These are phyloP conservation scores for Chlorella sorokiniana DNA, from an alignment of 139 green algal genomes.

Conservation along the genomic window DNA sequence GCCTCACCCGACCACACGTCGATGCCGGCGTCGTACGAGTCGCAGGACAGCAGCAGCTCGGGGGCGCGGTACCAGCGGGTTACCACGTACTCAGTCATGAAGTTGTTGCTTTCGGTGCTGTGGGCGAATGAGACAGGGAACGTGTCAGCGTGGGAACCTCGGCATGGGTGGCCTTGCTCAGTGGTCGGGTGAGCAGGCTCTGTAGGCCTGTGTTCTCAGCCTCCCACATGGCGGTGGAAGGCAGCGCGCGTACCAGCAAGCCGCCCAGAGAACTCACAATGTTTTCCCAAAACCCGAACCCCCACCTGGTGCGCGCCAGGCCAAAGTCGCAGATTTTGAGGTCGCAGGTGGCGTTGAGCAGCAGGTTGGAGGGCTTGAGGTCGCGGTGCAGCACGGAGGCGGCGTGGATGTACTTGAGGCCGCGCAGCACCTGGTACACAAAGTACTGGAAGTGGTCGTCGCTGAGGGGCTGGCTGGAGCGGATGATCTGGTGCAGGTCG, in stretches of 20 bases:
- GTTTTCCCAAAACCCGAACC: neutral
- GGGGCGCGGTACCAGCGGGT: constrained; percentile 96
- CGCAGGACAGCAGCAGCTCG: constrained; percentile 91
- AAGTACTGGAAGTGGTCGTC: constrained; percentile 99
- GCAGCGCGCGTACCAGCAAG: neutral
- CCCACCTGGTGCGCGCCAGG: constrained; percentile 81
- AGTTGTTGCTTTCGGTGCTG: constrained; percentile 80
- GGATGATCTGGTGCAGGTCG: constrained; percentile 99
- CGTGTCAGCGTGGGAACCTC: too few relatives aligned
- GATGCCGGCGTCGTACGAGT: constrained; percentile 81
- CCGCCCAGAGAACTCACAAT: neutral
- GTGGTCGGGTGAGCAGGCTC: neutral
- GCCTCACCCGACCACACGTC: constrained; percentile 68
- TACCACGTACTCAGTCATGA: constrained; percentile 98
- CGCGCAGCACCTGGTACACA: constrained; percentile 86
- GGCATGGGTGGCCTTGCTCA: neutral
- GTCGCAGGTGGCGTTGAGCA: constrained; percentile 97
- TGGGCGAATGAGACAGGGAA: neutral
- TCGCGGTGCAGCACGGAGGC: constrained; percentile 92
- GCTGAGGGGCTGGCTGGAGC: constrained; percentile 88
- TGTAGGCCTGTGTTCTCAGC: too few relatives aligned
- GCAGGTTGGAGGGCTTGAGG: constrained; percentile 97
- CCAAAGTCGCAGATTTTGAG: constrained; percentile 99
- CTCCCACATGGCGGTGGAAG: too few relatives aligned
- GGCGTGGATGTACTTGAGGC: constrained; percentile 47